Base-by-base conservation (phyloP, 495 filamentous ascomycete genomes). In the Aspergillus funiculosus region DNA sequence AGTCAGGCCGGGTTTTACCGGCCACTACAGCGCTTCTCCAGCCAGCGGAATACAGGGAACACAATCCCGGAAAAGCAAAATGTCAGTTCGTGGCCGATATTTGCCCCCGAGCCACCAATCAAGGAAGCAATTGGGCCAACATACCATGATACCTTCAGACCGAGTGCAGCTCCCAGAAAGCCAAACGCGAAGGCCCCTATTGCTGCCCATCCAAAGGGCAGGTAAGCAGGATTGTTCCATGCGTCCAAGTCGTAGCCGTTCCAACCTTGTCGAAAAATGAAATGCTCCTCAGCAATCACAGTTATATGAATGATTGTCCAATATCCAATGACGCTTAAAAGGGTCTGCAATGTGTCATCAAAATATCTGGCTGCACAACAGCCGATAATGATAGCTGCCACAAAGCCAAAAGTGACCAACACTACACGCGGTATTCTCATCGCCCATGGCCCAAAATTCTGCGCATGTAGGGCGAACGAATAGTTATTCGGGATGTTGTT, bases 301-400 rank as follows among this genome's bases (percentile, higher is more conserved):
- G 75, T 79, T 50, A 78, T 72, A 61, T 87, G 87, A 50, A 87
- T 85, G 11, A 83, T 77, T 2, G 86, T 75, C 83, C 84, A 89
- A 63, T 87, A 88, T 10, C 78, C 58, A 14, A 61, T 61, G 20
- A 59, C 58, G 35, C 56, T 61, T 1, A 61, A 45, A n/a, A 61
- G 46, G 0, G 58, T 61, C 37, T 56, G 43, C 29, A 61, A 26
- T 10, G 58, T 52, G 31, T 55, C 56, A 24, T 54, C 29, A 13
- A 61, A 61, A 36, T 59, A 59, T 25, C 17, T 46, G 6, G 58
- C 55, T 17, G 56, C 58, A 17, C 45, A 61, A n/a, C 58, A 59
- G 0, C 58, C 58, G 3, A 59, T 40, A 2, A 54, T 49, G 9
- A 61, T 39, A 1, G 58, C 52, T 2, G 47, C 55, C 1, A 59